These are phyloP conservation scores for Epichloe bromicola DNA, from an alignment of 2,329 filamentous ascomycete species.

Conservation along the genomic window DNA sequence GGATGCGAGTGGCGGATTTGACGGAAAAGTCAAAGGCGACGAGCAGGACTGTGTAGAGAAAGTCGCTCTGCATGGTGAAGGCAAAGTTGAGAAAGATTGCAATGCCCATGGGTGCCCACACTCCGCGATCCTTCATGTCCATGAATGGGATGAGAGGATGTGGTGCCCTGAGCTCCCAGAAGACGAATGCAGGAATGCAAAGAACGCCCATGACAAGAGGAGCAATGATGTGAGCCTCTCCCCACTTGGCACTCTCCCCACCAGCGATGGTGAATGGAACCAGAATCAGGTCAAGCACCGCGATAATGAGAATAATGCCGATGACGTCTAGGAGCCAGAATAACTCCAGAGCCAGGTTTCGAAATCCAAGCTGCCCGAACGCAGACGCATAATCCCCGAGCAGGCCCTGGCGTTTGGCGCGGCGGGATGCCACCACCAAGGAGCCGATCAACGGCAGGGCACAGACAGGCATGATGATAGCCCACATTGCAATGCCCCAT, in stretches of 20 bases:
- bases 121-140: constrained; percentile 35
- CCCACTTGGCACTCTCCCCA: constrained; percentile 31
- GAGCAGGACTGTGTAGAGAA: constrained; percentile 38
- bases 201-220: constrained; percentile 46
- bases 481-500: constrained; percentile 56
- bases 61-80: constrained; percentile 35
- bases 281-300: constrained; percentile 45
- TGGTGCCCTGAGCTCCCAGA: constrained; percentile 46
- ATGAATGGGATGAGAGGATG: constrained; percentile 43
- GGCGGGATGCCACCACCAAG: constrained; percentile 41
- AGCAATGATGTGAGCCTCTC: constrained; percentile 35
- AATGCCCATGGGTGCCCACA: constrained; percentile 33
- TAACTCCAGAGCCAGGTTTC: constrained; percentile 29
- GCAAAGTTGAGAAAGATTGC: constrained; percentile 26
- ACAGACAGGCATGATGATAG: constrained; percentile 49
- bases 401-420: constrained; percentile 39
- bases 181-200: constrained; percentile 39
- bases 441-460: constrained; percentile 46
- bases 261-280: constrained; percentile 48
- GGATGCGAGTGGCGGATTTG: constrained; percentile 34
- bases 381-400: constrained; percentile 14
- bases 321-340: constrained; percentile 42
- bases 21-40: constrained; percentile 36
- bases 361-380: constrained; percentile 25
- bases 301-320: constrained; percentile 43